Evolutionary conservation across 1,284 basidiomycete genomes (phyloP), one percentile per base, ranked within the genome.

Genomic region (Trichosporon faecale): DNA sequence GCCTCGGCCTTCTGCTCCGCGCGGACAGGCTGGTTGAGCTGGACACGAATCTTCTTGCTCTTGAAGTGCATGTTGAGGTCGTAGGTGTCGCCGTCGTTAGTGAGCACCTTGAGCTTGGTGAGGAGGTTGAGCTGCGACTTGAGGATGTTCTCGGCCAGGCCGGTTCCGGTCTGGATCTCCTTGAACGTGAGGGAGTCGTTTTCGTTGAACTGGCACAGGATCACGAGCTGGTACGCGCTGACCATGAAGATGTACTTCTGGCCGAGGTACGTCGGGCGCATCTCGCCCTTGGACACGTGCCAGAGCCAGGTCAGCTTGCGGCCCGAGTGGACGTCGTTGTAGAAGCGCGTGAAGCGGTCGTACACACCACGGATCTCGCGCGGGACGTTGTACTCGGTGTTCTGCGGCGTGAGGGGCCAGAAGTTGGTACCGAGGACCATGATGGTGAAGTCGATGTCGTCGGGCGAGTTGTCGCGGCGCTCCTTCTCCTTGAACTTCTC

Each of bases 171-270:
- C 37, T 89, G 85, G 37, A 99, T 85, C 79, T 98, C 95, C 63
- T 90, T 88, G 73, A 92, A 86, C 1, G 90, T 91, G 71, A 98
- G 85, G 23, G 91, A 91, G 79, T 96, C 94, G 78, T 91, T 89
- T 71, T 89, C 88, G 85, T 99, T 99, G 86, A 95, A 99, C 84
- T 97, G 95, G 72, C 95, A 84, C 49, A 99, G 86, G 68, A 99
- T 92, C 8, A 94, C 93, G 87, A 94, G 93, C 85, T 99, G 96
- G 84, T 95, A 99, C 60, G 93, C 90, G 77, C 91, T 94, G 70
- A 93, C 94, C 89, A 95, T 94, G 79, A 99, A 87, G 74, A 96
- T 95, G 85, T 96, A 96, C 85, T 97, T 98, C 82, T 95, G 94
- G 77, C 90, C 90, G 66, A 94, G 86, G 84, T 97, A 95, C 79